Base-by-base conservation (phyloP, 441 rosid species). In the Croton laevigatus region DNA sequence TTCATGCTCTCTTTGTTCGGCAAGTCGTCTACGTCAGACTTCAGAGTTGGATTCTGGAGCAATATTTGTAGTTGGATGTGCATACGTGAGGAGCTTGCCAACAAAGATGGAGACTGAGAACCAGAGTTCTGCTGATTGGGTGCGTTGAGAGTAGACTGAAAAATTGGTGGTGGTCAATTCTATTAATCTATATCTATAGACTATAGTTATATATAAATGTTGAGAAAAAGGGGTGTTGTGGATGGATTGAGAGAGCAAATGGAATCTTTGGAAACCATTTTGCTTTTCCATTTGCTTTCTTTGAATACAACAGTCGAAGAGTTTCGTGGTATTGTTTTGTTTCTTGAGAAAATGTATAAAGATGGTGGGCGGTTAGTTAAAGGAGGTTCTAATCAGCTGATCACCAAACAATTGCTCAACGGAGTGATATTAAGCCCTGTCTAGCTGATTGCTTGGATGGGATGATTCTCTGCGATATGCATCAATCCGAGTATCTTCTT, bases 381-480 rank as follows among this genome's bases (percentile, higher is more conserved):
- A 81, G 84, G 84, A 10, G 87, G 88, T 59, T 79, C 84, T 9
- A 69, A 64, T 73, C 80, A 83, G 57, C 11, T 71, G 22, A 83
- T 80, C 14, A 77, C 71, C 75, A 87, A 78, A 79, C 83, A 81
- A 69, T 51, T 84, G 82, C 81, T 75, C 88, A 79, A 54, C 81
- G 84, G 64, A 59, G 88, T 72, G 98, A 97, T 22, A 58, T 84
- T 58, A 94, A 88, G 77, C 98, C 97, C 5, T 71, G 75, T 73
- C 78, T 88, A 19, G 74, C 77, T 58, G 88, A 89, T 84, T 91
- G 97, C 80, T 76, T 85, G 69, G 87, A 94, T 61, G 91, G 97
- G 34, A 74, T 69, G 80, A 68, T 82, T 77, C 88, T 94, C 63
- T 73, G 79, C 70, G 86, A 86, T 8, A 89, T 91, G 96, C 91